Conservation (phyloP, 768 basidiomycete genomes). For the Kondoa malvinella region DNA sequence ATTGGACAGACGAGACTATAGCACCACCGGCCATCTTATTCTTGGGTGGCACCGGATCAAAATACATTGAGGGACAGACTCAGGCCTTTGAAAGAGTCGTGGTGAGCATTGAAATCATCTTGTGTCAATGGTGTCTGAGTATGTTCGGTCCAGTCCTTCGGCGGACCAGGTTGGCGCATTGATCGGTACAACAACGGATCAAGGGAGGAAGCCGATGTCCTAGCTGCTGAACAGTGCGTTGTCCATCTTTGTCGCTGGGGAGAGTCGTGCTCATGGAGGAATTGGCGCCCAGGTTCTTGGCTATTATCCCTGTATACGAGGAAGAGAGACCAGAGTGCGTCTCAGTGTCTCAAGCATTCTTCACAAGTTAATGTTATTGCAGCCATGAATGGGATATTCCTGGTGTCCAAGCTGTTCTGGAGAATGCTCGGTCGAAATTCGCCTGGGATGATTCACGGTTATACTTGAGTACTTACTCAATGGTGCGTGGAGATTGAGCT, state of each 20-base stretch:
- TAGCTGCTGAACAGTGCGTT: neutral
- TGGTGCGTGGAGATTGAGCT: too few species aligned
- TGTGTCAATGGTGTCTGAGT: neutral
- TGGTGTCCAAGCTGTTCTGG: neutral
- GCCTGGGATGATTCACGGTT: neutral
- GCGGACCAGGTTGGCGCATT: neutral
- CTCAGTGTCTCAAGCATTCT: too few species aligned
- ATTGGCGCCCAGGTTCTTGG: too few species aligned
- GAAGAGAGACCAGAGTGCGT: too few species aligned
- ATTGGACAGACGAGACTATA: neutral
- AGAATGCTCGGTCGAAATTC: neutral
- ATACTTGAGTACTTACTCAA: neutral
- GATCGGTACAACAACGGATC: conserved; percentile 1
- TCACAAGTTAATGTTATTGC: too few species aligned
- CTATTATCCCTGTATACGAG: too few species aligned
- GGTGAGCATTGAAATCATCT: neutral
- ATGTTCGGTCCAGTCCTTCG: neutral
- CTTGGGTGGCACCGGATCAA: neutral
- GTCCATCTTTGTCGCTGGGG: too few species aligned
- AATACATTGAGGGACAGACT: neutral
- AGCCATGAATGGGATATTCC: too few species aligned
- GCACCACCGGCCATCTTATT: neutral
- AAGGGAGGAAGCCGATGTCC: neutral
- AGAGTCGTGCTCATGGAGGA: too few species aligned
- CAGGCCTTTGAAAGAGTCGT: neutral